Evolutionary conservation across 176 grass and related monocot species (phyloP).

Genomic region (Oryza meridionalis): DNA sequence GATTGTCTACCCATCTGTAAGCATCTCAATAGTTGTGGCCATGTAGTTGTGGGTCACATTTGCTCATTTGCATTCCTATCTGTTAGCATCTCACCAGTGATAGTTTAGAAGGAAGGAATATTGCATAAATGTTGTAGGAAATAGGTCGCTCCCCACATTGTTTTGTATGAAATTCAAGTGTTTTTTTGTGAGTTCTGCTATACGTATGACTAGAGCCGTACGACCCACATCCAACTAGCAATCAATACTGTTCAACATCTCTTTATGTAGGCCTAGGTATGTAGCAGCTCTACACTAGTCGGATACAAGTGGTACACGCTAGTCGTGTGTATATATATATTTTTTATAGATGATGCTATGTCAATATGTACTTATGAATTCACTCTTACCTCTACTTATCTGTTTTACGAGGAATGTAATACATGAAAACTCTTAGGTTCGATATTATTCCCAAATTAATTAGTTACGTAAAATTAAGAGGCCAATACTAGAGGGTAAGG

Average conservation of each 20-base stretch:
- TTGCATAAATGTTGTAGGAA: not conserved
- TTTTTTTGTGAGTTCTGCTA: too few species aligned
- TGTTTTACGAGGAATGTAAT: not conserved
- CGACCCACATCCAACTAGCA: too few species aligned
- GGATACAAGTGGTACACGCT: too few species aligned
- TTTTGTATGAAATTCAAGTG: not conserved
- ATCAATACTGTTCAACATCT: too few species aligned
- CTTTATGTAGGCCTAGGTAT: too few species aligned
- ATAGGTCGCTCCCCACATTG: not conserved
- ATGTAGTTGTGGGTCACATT: not conserved
- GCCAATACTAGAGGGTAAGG: too few species aligned
- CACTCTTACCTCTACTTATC: not conserved
- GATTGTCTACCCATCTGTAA: not conserved
- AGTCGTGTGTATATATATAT: too few species aligned
- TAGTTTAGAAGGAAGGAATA: not conserved
- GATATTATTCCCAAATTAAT: too few species aligned
- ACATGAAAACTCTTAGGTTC: too few species aligned
- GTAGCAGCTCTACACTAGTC: too few species aligned
- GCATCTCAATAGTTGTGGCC: not conserved
- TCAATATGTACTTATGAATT: not conserved
- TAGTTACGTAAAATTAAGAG: too few species aligned
- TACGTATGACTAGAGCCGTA: too few species aligned
- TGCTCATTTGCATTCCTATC: not conserved
- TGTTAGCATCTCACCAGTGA: not conserved
- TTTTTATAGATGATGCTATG: not conserved